phyloP scores from a whole-genome alignment of 805 yeast species.

The Suhomyces xylopsoci region DNA sequence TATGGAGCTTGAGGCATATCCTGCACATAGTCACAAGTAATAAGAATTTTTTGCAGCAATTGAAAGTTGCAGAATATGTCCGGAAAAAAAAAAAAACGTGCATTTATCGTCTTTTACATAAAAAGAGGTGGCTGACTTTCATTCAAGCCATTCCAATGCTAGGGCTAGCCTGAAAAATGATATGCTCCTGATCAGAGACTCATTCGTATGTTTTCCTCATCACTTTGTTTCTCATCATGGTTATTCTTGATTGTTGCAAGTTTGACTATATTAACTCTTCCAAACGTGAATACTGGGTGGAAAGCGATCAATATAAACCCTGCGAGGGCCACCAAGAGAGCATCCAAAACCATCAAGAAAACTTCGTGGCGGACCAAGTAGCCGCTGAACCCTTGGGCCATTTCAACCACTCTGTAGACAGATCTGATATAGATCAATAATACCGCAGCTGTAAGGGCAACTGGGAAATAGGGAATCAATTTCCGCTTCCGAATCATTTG shows the following conservation, averaged over 20 bases:
- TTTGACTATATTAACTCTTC: conserved; percentile 22
- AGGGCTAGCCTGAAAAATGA: background rate
- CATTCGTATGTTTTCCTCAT: background rate
- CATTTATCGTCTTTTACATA: background rate
- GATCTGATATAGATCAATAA: conserved; percentile 29
- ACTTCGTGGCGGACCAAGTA: conserved; percentile 36
- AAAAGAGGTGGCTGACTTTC: background rate
- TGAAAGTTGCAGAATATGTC: background rate
- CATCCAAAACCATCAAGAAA: conserved; percentile 37
- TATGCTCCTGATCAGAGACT: background rate
- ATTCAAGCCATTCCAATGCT: background rate
- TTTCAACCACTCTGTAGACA: conserved; percentile 39
- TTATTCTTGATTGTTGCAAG: conserved; percentile 27
- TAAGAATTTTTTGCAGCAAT: background rate
- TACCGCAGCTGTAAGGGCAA: conserved; percentile 33
- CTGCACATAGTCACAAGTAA: no score
- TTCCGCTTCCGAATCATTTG: conserved; percentile 19
- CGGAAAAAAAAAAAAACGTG: background rate
- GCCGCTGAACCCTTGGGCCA: conserved; percentile 37
- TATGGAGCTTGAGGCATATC: no score
- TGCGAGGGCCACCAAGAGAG: conserved; percentile 34
- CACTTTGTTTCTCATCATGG: conserved; percentile 15
- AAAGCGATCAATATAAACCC: conserved; percentile 37
- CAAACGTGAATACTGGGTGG: conserved; percentile 39
- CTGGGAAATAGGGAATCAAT: conserved; percentile 32